These are phyloP conservation scores for Serendipita indica DNA, from an alignment of 768 basidiomycete species.

Conservation along the genomic window DNA sequence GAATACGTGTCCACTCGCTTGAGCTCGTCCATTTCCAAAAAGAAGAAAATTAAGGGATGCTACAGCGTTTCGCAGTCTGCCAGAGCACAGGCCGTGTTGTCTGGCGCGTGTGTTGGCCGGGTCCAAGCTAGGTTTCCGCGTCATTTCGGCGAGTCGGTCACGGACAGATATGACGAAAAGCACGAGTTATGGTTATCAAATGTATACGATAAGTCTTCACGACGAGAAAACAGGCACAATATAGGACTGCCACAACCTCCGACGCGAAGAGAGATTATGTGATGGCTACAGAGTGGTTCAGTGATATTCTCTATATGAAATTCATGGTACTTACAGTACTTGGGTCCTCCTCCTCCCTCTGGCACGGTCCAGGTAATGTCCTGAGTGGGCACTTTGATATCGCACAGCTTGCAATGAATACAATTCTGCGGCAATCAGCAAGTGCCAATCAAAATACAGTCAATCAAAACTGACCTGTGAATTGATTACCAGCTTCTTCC, in stretches of 20 bases:
- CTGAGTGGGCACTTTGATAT: constrained; percentile 90
- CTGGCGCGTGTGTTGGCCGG: not conserved
- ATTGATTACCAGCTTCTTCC: constrained; percentile 89
- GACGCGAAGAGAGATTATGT: not conserved
- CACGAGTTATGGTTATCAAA: too few relatives aligned
- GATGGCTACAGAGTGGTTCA: not conserved
- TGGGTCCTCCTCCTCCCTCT: constrained; percentile 92
- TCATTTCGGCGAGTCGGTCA: too few relatives aligned
- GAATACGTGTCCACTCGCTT: not conserved
- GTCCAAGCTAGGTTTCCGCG: too few relatives aligned
- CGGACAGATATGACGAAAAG: too few relatives aligned
- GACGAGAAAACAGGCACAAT: too few relatives aligned
- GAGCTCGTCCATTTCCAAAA: not conserved
- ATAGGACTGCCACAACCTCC: not conserved
- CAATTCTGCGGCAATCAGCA: constrained; percentile 46
- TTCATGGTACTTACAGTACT: constrained; percentile 57
- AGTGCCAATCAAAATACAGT: constrained; percentile 2
- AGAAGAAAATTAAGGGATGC: not conserved
- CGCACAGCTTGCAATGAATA: constrained; percentile 90
- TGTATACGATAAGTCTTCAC: too few relatives aligned
- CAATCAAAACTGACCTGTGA: constrained; percentile 50
- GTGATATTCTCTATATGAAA: not conserved
- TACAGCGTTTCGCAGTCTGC: too few relatives aligned
- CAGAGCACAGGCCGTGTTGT: too few relatives aligned
- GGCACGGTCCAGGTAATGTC: constrained; percentile 97